Conservation (phyloP, 1,284 basidiomycete genomes). For the Rugosomyces carneus region DNA sequence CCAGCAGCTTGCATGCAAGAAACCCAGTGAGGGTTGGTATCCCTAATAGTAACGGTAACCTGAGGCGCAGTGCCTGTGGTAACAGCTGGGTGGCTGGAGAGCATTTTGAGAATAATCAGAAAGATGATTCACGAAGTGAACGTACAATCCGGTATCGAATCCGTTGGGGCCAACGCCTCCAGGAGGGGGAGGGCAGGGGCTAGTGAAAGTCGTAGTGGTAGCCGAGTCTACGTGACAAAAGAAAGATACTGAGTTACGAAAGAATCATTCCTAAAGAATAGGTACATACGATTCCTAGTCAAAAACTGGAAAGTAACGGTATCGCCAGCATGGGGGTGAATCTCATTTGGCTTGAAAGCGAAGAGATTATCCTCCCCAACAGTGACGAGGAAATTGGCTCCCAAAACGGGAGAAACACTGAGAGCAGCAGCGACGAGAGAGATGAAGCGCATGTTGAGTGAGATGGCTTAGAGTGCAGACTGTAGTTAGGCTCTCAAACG, state of each 20-base stretch:
- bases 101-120: neutral
- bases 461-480: neutral
- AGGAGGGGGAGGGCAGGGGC: conserved; percentile 3
- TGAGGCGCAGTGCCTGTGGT: neutral
- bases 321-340: conserved; percentile 1
- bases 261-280: neutral
- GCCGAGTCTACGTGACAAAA: neutral
- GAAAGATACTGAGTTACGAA: neutral
- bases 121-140: neutral
- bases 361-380: conserved; percentile 3
- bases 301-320: conserved; percentile 4
- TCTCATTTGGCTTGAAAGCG: conserved; percentile 1
- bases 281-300: conserved; percentile 2
- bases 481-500: too few relatives aligned
- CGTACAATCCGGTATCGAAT: conserved; percentile 6
- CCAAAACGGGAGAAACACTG: neutral
- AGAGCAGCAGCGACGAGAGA: conserved; percentile 1
- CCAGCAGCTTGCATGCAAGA: conserved; percentile 4
- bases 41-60: neutral
- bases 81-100: neutral
- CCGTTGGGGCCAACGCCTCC: conserved; percentile 1
- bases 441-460: neutral
- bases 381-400: conserved; percentile 1
- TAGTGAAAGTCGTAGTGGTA: conserved; percentile 2
- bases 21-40: conserved; percentile 2